Conservation (phyloP, 805 yeast species). For the Candida adriatica region DNA sequence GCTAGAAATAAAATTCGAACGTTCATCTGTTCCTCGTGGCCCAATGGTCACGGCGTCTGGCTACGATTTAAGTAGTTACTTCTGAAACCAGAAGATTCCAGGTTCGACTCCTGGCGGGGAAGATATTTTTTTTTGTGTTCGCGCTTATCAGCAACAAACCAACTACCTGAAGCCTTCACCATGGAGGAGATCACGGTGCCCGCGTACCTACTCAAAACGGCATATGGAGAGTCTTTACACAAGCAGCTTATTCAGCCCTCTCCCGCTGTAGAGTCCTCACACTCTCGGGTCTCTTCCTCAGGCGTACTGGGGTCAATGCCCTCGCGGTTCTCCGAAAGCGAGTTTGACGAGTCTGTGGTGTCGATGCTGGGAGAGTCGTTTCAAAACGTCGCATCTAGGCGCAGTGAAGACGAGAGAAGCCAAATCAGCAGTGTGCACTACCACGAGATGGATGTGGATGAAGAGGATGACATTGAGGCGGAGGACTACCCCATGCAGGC, state of each 20-base stretch:
- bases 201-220: slow-evolving; percentile 14
- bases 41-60: slow-evolving; percentile 75
- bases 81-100: slow-evolving; percentile 33
- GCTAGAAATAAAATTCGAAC: neutral
- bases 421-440: slow-evolving; percentile 5
- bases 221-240: slow-evolving; percentile 15
- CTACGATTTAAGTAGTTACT: slow-evolving; percentile 45
- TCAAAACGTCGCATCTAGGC: slow-evolving; percentile 1
- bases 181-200: too few species aligned
- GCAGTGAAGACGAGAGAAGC: slow-evolving; percentile 1
- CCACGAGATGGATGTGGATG: slow-evolving; percentile 16
- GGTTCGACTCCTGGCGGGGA: slow-evolving; percentile 32
- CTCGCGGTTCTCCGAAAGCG: slow-evolving; percentile 7
- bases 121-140: slow-evolving; percentile 18
- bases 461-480: slow-evolving; percentile 4
- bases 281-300: slow-evolving; percentile 8
- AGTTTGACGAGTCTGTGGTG: slow-evolving; percentile 9
- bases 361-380: slow-evolving; percentile 5
- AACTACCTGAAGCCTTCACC: neutral
- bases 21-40: slow-evolving; percentile 55
- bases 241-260: slow-evolving; percentile 4
- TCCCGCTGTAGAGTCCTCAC: slow-evolving; percentile 1
- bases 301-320: slow-evolving; percentile 20
- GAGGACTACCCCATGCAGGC: slow-evolving; percentile 1
- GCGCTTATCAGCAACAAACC: neutral